phyloP scores from a whole-genome alignment of 2,329 filamentous ascomycete genomes.

The Aspergillus sp. region DNA sequence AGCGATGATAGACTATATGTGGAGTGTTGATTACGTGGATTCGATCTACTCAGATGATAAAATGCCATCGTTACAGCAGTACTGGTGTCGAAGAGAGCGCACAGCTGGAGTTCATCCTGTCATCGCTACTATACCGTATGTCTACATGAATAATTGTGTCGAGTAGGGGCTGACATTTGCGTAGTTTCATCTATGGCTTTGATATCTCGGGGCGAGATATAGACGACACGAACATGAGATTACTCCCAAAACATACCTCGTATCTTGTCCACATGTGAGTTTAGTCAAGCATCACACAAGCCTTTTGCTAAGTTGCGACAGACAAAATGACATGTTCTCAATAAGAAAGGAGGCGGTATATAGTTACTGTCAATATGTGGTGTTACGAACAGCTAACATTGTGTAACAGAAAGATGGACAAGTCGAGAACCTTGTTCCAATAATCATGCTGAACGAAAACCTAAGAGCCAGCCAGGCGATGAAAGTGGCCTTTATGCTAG shows the following conservation, averaged over 20 bases:
- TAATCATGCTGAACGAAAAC: constrained; percentile 7
- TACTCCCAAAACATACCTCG: constrained; percentile 14
- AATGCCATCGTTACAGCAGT: constrained; percentile 9
- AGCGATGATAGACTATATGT: constrained; percentile 5
- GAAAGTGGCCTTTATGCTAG: neutral
- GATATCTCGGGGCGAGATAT: constrained; percentile 1
- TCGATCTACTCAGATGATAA: neutral
- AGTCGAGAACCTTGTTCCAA: constrained; percentile 4
- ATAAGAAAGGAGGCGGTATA: constrained; percentile 14
- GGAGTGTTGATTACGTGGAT: constrained; percentile 14
- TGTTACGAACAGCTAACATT: neutral
- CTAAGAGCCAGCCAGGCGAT: neutral
- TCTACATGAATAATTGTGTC: neutral
- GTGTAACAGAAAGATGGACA: neutral
- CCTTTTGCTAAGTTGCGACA: neutral
- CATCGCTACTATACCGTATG: constrained; percentile 17
- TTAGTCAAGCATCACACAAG: neutral
- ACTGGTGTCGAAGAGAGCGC: constrained; percentile 11
- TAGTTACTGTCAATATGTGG: neutral
- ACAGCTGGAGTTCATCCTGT: constrained; percentile 14
- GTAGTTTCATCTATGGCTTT: constrained; percentile 8
- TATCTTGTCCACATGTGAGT: constrained; percentile 17
- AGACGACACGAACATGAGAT: neutral
- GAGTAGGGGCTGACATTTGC: neutral
- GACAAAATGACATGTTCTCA: constrained; percentile 19